These are phyloP conservation scores for Lentinula lateritia DNA, from an alignment of 768 basidiomycete genomes.

Conservation along the genomic window DNA sequence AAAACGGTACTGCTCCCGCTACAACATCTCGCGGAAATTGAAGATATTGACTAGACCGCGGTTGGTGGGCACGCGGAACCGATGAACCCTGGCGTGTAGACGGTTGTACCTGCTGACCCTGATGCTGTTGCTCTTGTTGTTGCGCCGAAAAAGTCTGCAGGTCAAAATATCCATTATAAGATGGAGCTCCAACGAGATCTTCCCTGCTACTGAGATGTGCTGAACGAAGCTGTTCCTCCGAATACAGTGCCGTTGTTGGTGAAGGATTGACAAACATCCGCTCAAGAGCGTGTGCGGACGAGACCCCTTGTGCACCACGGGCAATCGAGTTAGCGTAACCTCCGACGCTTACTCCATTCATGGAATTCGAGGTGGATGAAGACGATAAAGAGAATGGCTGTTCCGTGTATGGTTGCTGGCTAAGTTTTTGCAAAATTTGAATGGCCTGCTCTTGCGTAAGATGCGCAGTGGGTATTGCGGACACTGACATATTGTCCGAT, in stretches of 20 bases:
- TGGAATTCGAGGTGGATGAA: not conserved
- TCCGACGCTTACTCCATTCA: not conserved
- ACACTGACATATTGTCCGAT: slow-evolving; percentile 8
- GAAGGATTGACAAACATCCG: slow-evolving; percentile 12
- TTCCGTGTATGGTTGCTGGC: slow-evolving; percentile 32
- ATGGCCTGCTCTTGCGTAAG: slow-evolving; percentile 62
- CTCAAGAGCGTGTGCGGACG: not conserved
- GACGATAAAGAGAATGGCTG: slow-evolving; percentile 1
- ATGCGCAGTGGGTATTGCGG: slow-evolving; percentile 18
- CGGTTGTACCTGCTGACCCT: not conserved
- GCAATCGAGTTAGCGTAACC: slow-evolving; percentile 4
- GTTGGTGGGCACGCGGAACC: not conserved
- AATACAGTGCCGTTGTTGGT: slow-evolving; percentile 5
- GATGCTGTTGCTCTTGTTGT: not conserved
- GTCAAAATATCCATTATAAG: slow-evolving; percentile 6
- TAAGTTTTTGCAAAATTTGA: slow-evolving; percentile 54
- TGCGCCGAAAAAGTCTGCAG: slow-evolving; percentile 6
- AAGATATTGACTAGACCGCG: not conserved
- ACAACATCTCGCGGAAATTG: not conserved
- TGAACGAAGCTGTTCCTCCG: slow-evolving; percentile 14
- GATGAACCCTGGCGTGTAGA: not conserved
- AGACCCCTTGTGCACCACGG: not conserved
- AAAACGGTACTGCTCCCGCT: slow-evolving; percentile 33
- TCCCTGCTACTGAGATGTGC: slow-evolving; percentile 9
- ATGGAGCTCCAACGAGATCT: slow-evolving; percentile 2